phyloP scores from a whole-genome alignment of 108 stramenopile species.

The Conticribra weissflogii region DNA sequence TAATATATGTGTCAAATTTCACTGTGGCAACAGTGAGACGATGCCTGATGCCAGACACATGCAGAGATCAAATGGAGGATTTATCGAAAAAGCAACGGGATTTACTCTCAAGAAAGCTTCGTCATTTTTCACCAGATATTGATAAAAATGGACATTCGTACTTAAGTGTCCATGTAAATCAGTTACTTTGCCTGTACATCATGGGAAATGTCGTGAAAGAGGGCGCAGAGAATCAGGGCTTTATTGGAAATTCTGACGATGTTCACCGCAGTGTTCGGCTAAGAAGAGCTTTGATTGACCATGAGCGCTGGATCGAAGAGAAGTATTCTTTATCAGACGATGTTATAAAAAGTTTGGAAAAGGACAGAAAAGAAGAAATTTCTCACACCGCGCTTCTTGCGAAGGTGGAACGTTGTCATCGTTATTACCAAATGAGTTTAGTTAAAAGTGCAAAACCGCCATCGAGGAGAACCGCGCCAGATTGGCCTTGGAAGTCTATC shows the following conservation, averaged over 20 bases:
- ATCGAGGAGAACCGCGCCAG: not conserved
- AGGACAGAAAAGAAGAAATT: not conserved
- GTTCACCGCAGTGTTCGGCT: slow-evolving; percentile 26
- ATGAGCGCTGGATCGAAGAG: slow-evolving; percentile 19
- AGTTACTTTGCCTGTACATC: slow-evolving; percentile 30
- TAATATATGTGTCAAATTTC: too few species aligned
- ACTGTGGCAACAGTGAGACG: too few species aligned
- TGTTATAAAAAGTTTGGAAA: not conserved
- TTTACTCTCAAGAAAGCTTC: slow-evolving; percentile 2
- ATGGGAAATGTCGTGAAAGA: slow-evolving; percentile 10
- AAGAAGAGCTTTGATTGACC: slow-evolving; percentile 8
- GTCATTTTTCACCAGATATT: not conserved
- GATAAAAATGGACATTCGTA: not conserved
- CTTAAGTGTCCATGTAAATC: not conserved
- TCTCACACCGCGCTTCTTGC: not conserved
- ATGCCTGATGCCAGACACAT: too few species aligned
- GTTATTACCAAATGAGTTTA: not conserved
- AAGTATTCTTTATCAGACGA: slow-evolving; percentile 13
- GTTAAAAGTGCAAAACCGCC: not conserved
- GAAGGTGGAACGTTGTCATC: not conserved
- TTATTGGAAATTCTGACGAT: slow-evolving; percentile 30
- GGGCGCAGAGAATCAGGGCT: slow-evolving; percentile 44
- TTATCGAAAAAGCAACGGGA: too few species aligned
- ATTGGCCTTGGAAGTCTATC: slow-evolving; percentile 42
- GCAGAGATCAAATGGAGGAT: too few species aligned